These are phyloP conservation scores for Exsudoporus floridanus DNA, from an alignment of 1,284 basidiomycete genomes.

Conservation along the genomic window DNA sequence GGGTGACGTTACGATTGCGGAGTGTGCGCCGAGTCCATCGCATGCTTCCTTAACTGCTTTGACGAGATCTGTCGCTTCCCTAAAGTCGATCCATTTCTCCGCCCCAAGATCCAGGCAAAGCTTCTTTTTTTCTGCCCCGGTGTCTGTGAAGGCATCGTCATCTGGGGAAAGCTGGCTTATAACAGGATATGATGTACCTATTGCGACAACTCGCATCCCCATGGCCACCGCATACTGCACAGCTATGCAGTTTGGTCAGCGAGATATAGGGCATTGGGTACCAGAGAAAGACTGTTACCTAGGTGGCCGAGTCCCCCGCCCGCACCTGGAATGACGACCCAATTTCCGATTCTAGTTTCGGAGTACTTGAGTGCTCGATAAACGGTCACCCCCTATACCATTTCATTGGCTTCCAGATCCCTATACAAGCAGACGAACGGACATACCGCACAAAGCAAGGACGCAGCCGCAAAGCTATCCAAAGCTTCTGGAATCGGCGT, in stretches of 20 bases:
- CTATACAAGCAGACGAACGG: not conserved
- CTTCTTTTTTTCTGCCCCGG: conserved; percentile 73
- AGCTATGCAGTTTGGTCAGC: conserved; percentile 42
- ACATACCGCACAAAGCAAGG: conserved; percentile 77
- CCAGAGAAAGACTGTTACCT: conserved; percentile 33
- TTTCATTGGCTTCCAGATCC: not conserved
- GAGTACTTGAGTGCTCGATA: conserved; percentile 85
- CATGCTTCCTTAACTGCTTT: conserved; percentile 62
- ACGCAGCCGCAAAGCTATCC: conserved; percentile 70
- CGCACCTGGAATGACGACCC: conserved; percentile 79
- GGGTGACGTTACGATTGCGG: conserved; percentile 68
- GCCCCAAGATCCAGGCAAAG: conserved; percentile 73
- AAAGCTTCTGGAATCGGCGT: conserved; percentile 74
- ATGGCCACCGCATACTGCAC: conserved; percentile 76
- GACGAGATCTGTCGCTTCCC: conserved; percentile 58
- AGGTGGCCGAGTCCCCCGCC: conserved; percentile 75
- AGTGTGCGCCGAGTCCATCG: conserved; percentile 74
- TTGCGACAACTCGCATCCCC: conserved; percentile 78
- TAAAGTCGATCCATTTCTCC: conserved; percentile 81
- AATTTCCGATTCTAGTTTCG: conserved; percentile 71
- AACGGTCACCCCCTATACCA: conserved; percentile 65
- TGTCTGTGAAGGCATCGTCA: conserved; percentile 42
- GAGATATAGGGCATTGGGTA: not conserved
- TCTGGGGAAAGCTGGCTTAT: not conserved
- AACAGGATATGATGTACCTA: conserved; percentile 43